Base-by-base conservation (phyloP, 2,329 filamentous ascomycete species). In the Teratosphaeriaceae sp. region DNA sequence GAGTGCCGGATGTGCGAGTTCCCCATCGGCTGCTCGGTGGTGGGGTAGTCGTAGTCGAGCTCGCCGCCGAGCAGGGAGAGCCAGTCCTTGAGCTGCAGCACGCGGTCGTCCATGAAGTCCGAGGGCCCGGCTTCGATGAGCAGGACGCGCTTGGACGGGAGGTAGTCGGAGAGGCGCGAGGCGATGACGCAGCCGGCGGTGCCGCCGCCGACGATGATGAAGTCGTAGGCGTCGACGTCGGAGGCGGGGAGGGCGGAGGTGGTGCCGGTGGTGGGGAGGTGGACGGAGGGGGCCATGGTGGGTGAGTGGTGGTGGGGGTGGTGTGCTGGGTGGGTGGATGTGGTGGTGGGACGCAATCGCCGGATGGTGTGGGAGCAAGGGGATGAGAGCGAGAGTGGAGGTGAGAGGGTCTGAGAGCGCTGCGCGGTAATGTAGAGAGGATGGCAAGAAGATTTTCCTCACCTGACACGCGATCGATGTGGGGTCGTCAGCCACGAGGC, bases 1-100 rank as follows among this genome's bases (percentile, higher is more conserved):
- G 88, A 94, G 71, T 94, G 88, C 52, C 88, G 82, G 69, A 95
- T 94, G 69, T 88, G 78, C 44, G 85, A 92, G 73, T 95, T 95
- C 61, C 88, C 87, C 78, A 68, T 92, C 51, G 88, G 88, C 71
- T 95, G 88, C 68, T 94, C 87, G 37, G 82, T 87, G 24, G 88
- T 94, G 58, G 79, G 79, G 67, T 94, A 94, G 67, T 94, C 88
- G 66, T 90, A 94, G 69, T 95, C 88, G 48, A 94, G 77, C 60
- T 94, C 81, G 59, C 87, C 86, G 51, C 88, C 88, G 21, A 95
- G 79, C 39, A 95, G 73, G 51, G 76, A 80, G 51, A 94, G 73
- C 88, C 88, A 94, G 67, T 94, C 82, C 60, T 88, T 88, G 54
- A 94, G 76, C 56, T 90, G 81, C 39, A 94, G 76, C 35, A 94